phyloP scores from a whole-genome alignment of 2,329 filamentous ascomycete genomes.

The Conoideocrella luteorostrata region DNA sequence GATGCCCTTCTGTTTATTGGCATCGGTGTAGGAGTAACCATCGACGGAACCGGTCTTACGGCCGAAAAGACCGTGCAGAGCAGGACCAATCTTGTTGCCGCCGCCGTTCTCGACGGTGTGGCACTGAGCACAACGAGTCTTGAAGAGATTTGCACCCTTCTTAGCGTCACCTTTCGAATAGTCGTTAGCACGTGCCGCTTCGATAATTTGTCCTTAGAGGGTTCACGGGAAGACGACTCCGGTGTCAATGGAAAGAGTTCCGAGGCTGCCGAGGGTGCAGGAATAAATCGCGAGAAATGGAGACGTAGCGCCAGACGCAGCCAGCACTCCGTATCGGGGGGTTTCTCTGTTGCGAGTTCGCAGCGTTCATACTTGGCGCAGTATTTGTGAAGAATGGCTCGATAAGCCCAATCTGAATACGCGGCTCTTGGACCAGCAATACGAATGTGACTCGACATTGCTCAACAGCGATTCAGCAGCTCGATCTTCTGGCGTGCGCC shows the following conservation, averaged over 20 bases:
- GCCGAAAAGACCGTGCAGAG: conserved; percentile 95
- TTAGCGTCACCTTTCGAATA: conserved; percentile 66
- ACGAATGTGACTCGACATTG: background rate
- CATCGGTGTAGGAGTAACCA: conserved; percentile 96
- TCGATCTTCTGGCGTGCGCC: background rate
- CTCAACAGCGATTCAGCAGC: background rate
- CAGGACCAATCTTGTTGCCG: conserved; percentile 97
- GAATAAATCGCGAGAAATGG: background rate
- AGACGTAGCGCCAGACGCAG: background rate
- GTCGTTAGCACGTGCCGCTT: background rate
- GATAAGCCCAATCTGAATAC: background rate
- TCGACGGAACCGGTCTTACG: conserved; percentile 88
- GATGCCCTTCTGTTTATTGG: conserved; percentile 97
- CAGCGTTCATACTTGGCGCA: background rate
- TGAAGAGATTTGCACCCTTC: conserved; percentile 99
- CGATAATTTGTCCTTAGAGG: too few species aligned
- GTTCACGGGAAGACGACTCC: background rate
- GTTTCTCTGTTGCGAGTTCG: background rate
- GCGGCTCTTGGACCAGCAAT: background rate
- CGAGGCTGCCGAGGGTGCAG: too few species aligned
- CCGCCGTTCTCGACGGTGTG: conserved; percentile 88
- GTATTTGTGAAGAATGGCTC: conserved; percentile 5
- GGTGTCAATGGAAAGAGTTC: too few species aligned
- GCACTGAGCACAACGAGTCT: conserved; percentile 98
- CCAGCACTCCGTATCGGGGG: too few species aligned